These are phyloP conservation scores for Diaporthe amygdali DNA, from an alignment of 2,329 filamentous ascomycete species.

Conservation along the genomic window DNA sequence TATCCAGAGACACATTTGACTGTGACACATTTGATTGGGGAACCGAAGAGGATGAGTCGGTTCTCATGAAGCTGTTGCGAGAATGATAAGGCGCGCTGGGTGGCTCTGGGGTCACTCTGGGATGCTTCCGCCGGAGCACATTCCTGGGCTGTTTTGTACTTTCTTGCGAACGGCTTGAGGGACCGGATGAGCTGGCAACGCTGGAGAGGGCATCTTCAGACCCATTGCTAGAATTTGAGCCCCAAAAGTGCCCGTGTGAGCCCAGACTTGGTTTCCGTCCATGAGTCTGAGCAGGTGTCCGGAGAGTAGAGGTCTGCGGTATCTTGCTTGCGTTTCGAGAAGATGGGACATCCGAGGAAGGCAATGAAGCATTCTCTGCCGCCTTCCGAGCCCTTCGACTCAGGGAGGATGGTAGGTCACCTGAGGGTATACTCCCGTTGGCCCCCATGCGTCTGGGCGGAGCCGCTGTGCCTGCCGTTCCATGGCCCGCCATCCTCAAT, in stretches of 20 bases:
- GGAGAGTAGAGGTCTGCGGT: constrained; percentile 40
- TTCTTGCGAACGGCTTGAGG: constrained; percentile 40
- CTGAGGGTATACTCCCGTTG: constrained; percentile 34
- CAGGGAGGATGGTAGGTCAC: constrained; percentile 31
- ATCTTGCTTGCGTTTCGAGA: constrained; percentile 38
- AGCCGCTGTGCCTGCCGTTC: constrained; percentile 30
- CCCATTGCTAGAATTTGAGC: constrained; percentile 40
- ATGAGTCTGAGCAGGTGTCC: constrained; percentile 32
- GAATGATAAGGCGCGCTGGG: constrained; percentile 40
- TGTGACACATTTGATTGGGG: constrained; percentile 43
- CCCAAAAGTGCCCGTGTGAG: constrained; percentile 50
- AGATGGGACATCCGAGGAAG: neutral
- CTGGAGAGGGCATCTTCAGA: constrained; percentile 37
- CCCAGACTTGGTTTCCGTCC: constrained; percentile 42
- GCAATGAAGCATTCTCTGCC: constrained; percentile 27
- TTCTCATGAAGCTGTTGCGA: constrained; percentile 41
- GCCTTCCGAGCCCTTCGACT: constrained; percentile 34
- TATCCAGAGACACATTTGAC: constrained; percentile 42
- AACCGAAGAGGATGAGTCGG: constrained; percentile 49
- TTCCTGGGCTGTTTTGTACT: constrained; percentile 43
- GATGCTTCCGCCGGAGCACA: constrained; percentile 55
- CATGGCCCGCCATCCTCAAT: constrained; percentile 32
- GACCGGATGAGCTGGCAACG: constrained; percentile 37
- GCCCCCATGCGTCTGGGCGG: constrained; percentile 34
- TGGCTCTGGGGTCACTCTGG: constrained; percentile 47